Percentiles rank a stretch among this genome's conserved stretches.
Evolutionary conservation across 1,284 basidiomycete species (phyloP).

Genomic region (Rhodotorula sp.): DNA sequence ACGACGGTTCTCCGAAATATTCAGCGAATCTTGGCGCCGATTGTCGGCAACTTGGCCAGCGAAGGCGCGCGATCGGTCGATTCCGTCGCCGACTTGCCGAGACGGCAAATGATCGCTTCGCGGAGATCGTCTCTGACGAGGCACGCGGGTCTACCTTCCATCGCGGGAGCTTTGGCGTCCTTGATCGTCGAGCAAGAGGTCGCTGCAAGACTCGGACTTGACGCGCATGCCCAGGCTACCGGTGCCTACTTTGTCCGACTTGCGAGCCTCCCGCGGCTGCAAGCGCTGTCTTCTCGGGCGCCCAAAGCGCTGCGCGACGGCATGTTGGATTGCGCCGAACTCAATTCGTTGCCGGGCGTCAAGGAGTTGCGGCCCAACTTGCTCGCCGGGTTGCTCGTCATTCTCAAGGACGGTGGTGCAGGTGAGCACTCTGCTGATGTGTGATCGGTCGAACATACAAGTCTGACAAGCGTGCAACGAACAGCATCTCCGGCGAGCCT

Average conservation of each 20-base stretch:
- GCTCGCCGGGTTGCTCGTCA: slow-evolving; percentile 25
- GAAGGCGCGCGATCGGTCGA: neutral
- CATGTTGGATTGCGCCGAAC: slow-evolving; percentile 25
- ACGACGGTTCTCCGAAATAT: neutral
- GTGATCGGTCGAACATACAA: neutral
- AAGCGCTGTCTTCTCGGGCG: slow-evolving; percentile 13
- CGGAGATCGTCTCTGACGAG: slow-evolving; percentile 24
- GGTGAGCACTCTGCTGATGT: slow-evolving; percentile 1
- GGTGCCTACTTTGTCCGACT: slow-evolving; percentile 17
- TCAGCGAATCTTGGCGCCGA: neutral
- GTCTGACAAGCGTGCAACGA: neutral
- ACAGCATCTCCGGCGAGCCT: slow-evolving; percentile 37
- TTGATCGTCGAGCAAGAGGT: slow-evolving; percentile 38
- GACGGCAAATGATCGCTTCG: slow-evolving; percentile 15
- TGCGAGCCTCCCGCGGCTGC: slow-evolving; percentile 16
- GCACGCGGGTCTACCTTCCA: neutral
- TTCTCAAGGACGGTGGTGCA: slow-evolving; percentile 35
- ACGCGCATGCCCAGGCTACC: slow-evolving; percentile 12
- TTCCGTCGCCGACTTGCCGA: slow-evolving; percentile 6
- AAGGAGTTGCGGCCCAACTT: slow-evolving; percentile 27
- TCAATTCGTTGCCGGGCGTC: slow-evolving; percentile 9
- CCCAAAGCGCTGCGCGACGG: slow-evolving; percentile 19
- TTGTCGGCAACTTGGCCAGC: too few species aligned
- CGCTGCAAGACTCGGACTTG: neutral
- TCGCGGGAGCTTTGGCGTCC: slow-evolving; percentile 23